Conservation (phyloP, 306 rosid species). For the Sicyos baderoa region DNA sequence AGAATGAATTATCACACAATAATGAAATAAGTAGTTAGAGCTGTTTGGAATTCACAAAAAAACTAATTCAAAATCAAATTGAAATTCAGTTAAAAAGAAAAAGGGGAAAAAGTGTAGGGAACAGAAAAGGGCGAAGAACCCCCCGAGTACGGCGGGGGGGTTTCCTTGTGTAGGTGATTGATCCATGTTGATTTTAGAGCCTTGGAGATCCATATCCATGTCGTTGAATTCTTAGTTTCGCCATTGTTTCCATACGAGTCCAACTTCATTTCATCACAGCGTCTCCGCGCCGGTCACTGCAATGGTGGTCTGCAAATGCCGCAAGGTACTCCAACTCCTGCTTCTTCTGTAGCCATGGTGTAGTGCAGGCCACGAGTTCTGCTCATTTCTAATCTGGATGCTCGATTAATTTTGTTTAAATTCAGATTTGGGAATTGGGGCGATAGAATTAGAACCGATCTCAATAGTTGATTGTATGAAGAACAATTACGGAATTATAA, state of each 20-base stretch:
- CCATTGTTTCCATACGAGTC: background rate
- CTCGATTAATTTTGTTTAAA: conserved; percentile 1
- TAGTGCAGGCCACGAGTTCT: conserved; percentile 1
- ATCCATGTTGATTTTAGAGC: background rate
- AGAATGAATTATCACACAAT: no score
- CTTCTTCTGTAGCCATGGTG: no score
- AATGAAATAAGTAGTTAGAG: no score
- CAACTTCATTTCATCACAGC: conserved; percentile 5
- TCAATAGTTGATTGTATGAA: conserved; percentile 19
- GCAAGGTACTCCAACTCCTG: conserved; percentile 46
- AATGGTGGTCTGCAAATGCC: conserved; percentile 99
- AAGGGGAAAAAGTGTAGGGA: background rate
- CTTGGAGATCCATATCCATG: conserved; percentile 4
- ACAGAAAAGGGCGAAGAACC: background rate
- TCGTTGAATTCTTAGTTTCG: conserved; percentile 7
- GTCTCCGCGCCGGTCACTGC: conserved; percentile 36
- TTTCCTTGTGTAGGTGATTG: conserved; percentile 4
- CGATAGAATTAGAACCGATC: background rate
- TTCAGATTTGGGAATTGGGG: conserved; percentile 38
- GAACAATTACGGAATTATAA: background rate
- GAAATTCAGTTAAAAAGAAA: background rate
- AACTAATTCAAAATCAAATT: background rate
- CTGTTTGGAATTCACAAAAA: no score
- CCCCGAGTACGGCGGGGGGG: conserved; percentile 6
- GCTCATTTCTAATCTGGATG: conserved; percentile 22